Conservation (phyloP, 2,329 filamentous ascomycete genomes). For the Ceratocystis smalleyi region DNA sequence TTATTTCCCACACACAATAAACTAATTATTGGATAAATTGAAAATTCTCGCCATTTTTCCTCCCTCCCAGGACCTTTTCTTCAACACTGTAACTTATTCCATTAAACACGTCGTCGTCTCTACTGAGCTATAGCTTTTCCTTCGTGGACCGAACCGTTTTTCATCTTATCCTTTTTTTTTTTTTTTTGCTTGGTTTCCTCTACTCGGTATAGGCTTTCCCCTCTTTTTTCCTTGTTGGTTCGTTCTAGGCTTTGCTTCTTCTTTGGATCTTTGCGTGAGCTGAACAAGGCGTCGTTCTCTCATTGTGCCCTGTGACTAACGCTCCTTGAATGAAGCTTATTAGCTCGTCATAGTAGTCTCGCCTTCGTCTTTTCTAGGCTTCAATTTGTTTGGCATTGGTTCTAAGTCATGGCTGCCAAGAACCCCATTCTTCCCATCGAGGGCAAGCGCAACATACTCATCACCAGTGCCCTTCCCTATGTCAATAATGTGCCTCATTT, state of each 20-base stretch:
- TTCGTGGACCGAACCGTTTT: background rate
- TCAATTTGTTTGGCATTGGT: background rate
- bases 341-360: background rate
- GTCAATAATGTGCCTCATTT: constrained; percentile 63
- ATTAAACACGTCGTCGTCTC: too few relatives aligned
- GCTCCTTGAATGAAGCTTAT: background rate
- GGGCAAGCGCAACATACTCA: constrained; percentile 72
- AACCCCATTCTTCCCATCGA: constrained; percentile 45
- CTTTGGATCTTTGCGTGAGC: background rate
- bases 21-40: background rate
- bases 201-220: background rate
- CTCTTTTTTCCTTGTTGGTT: background rate
- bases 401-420: constrained; percentile 18
- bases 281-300: background rate
- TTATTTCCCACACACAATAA: background rate
- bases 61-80: background rate
- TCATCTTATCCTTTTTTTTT: background rate
- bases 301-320: background rate
- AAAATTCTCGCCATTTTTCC: background rate
- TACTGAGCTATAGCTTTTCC: background rate
- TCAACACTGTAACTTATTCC: too few relatives aligned
- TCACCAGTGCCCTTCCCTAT: constrained; percentile 85
- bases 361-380: background rate
- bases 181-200: background rate
- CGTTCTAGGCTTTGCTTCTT: background rate